phyloP scores from a whole-genome alignment of 176 grass and related monocot genomes.

The Saccharum officinarum region DNA sequence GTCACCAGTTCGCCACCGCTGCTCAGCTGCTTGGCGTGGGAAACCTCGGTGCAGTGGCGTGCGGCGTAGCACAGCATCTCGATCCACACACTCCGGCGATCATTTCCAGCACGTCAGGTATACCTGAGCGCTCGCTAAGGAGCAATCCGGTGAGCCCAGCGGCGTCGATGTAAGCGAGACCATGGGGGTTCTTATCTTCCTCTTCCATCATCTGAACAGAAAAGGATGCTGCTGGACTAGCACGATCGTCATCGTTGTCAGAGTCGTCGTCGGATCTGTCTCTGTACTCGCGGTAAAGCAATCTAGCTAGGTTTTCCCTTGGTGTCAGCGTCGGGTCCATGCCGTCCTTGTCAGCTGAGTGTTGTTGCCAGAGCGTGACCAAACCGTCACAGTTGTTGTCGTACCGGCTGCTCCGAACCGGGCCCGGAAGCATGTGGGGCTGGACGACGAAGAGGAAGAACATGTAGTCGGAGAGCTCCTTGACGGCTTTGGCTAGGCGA shows the following conservation, averaged over 20 bases:
- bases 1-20: background rate
- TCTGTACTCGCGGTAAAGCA: background rate
- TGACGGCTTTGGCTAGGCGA: background rate
- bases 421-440: background rate
- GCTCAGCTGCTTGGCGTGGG: slow-evolving; percentile 15
- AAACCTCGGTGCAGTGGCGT: background rate
- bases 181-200: background rate
- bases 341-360: background rate
- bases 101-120: slow-evolving; percentile 1
- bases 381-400: background rate
- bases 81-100: slow-evolving; percentile 7
- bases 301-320: slow-evolving; percentile 2
- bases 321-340: background rate
- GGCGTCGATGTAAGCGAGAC: background rate
- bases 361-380: background rate
- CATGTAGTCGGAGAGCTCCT: background rate
- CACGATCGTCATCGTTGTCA: background rate
- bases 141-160: background rate
- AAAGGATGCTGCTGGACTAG: background rate
- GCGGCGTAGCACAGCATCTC: background rate
- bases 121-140: background rate
- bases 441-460: background rate
- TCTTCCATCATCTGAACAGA: background rate
- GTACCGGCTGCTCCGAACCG: background rate
- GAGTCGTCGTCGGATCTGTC: background rate